Evolutionary conservation across 768 basidiomycete species (phyloP).

Genomic region (Lactarius evosmus): DNA sequence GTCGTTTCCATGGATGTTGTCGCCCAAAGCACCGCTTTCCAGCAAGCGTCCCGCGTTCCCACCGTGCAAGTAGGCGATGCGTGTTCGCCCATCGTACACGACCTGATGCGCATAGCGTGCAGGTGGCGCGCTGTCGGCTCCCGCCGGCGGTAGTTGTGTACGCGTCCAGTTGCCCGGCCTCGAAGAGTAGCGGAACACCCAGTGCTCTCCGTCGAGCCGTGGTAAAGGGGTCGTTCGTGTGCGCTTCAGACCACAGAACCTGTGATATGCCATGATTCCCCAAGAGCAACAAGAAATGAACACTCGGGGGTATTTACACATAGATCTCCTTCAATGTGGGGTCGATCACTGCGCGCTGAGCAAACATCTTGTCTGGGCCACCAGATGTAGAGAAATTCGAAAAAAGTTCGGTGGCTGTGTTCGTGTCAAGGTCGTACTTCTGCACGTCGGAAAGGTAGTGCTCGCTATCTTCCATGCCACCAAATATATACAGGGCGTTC

Average conservation of each 20-base stretch:
- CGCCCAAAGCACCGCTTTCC: slow-evolving; percentile 26
- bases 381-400: slow-evolving; percentile 57
- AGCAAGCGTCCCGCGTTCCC: slow-evolving; percentile 59
- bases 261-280: slow-evolving; percentile 30
- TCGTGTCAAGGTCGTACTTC: slow-evolving; percentile 58
- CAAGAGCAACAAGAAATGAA: not conserved
- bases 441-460: slow-evolving; percentile 75
- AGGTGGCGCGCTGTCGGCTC: slow-evolving; percentile 37
- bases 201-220: slow-evolving; percentile 51
- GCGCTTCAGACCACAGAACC: slow-evolving; percentile 61
- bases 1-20: slow-evolving; percentile 22
- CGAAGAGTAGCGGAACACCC: slow-evolving; percentile 63
- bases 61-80: slow-evolving; percentile 66
- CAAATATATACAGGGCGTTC: slow-evolving; percentile 66
- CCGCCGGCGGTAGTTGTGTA: not conserved
- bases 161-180: slow-evolving; percentile 61
- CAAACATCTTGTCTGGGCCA: slow-evolving; percentile 70
- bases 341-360: slow-evolving; percentile 71
- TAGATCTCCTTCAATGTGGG: slow-evolving; percentile 62
- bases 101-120: slow-evolving; percentile 79
- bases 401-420: slow-evolving; percentile 58
- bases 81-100: slow-evolving; percentile 60
- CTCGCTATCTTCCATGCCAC: slow-evolving; percentile 60
- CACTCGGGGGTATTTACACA: slow-evolving; percentile 46
- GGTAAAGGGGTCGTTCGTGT: slow-evolving; percentile 40